Evolutionary conservation across 2,329 filamentous ascomycete species (phyloP).

Genomic region (Aureobasidium sp.): DNA sequence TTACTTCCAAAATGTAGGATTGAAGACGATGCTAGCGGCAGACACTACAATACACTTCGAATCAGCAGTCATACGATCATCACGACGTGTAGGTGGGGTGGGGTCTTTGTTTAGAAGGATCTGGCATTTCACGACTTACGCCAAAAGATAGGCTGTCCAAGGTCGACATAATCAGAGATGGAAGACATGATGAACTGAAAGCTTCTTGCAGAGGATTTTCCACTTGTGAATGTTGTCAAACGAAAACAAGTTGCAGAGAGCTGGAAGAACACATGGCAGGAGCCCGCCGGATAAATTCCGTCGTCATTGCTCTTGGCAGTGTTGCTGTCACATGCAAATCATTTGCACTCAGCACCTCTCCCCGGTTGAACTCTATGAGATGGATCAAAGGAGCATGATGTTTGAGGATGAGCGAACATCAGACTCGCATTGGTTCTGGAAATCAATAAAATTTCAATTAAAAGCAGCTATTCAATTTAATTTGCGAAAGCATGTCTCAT

Average conservation of each 20-base stretch:
- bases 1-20: slow-evolving; percentile 99
- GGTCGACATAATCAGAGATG: slow-evolving; percentile 28
- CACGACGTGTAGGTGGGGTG: slow-evolving; percentile 15
- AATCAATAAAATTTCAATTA: background rate
- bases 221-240: background rate
- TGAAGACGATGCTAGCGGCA: slow-evolving; percentile 77
- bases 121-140: slow-evolving; percentile 31
- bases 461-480: slow-evolving; percentile 13
- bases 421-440: background rate
- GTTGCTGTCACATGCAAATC: background rate
- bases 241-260: background rate
- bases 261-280: slow-evolving; percentile 12
- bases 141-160: slow-evolving; percentile 43
- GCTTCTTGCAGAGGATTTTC: too few species aligned
- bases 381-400: background rate
- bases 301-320: slow-evolving; percentile 8
- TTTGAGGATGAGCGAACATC: background rate
- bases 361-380: background rate
- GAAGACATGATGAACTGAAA: slow-evolving; percentile 4
- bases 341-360: background rate
- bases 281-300: background rate
- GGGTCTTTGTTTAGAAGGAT: background rate
- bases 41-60: slow-evolving; percentile 52
- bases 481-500: background rate
- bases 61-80: slow-evolving; percentile 7